These are phyloP conservation scores for Macrocybe gigantea DNA, from an alignment of 768 basidiomycete genomes.

Conservation along the genomic window DNA sequence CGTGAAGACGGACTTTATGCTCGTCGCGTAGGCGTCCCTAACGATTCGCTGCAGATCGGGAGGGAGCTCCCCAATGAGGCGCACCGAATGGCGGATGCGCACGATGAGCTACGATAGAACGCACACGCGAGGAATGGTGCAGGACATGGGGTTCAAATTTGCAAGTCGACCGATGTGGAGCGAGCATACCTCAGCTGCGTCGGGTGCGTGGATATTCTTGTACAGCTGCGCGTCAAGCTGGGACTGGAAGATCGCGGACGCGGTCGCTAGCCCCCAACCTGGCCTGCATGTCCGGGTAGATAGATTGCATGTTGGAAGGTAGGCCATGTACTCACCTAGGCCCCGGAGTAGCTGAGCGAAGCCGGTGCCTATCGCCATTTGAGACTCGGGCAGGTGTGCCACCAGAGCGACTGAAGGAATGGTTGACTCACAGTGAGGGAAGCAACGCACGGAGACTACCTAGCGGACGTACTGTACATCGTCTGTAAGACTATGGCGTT, in stretches of 20 bases:
- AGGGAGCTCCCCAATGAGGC: conserved; percentile 37
- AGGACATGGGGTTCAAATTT: no score
- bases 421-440: neutral
- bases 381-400: conserved; percentile 46
- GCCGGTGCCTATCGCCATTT: conserved; percentile 54
- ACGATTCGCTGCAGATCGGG: conserved; percentile 43
- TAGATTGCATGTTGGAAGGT: neutral
- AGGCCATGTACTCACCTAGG: conserved; percentile 28
- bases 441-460: neutral
- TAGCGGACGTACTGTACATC: conserved; percentile 37
- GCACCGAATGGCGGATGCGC: conserved; percentile 48
- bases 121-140: neutral
- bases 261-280: conserved; percentile 54
- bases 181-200: conserved; percentile 35
- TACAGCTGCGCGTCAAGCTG: conserved; percentile 39
- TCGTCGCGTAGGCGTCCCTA: conserved; percentile 46
- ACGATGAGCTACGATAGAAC: conserved; percentile 35
- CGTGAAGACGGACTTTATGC: conserved; percentile 47
- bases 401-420: conserved; percentile 43
- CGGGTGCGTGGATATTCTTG: conserved; percentile 35
- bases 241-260: conserved; percentile 56
- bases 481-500: conserved; percentile 64
- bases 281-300: conserved; percentile 26
- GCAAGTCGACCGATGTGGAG: neutral
- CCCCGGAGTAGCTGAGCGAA: conserved; percentile 59